Conservation (phyloP, 345 rosid species). For the Garcia nutans region DNA sequence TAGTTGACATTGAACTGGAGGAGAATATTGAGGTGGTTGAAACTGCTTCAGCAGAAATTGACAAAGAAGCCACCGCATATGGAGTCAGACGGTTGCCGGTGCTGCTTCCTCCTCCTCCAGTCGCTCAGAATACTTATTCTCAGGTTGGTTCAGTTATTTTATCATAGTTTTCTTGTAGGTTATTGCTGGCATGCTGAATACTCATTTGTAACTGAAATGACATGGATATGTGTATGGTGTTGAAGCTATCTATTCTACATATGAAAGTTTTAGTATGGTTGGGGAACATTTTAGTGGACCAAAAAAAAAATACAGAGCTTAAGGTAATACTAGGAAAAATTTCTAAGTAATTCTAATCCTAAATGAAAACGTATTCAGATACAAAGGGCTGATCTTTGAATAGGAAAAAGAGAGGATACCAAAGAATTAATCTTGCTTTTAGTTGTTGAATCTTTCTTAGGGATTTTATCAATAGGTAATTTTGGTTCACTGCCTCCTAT, state of each 20-base stretch:
- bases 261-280: background rate
- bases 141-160: constrained; percentile 32
- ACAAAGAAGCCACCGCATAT: constrained; percentile 11
- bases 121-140: constrained; percentile 38
- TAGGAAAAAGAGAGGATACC: no score
- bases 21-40: constrained; percentile 44
- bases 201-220: background rate
- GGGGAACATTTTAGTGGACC: no score
- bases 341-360: no score
- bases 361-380: no score
- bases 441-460: no score
- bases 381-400: no score
- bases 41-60: constrained; percentile 21
- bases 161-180: background rate
- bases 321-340: no score
- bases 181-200: background rate
- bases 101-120: constrained; percentile 45
- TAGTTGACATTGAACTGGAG: constrained; percentile 53
- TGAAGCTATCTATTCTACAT: background rate
- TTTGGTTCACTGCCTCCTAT: no score
- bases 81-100: constrained; percentile 37
- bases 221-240: background rate
- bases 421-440: no score
- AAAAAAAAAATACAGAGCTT: no score
- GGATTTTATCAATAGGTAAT: no score